A percentile compares a stretch with the other conserved stretches of the same genome.
phyloP scores from a whole-genome alignment of 768 basidiomycete genomes.

The Hemileccinum rubropunctum region DNA sequence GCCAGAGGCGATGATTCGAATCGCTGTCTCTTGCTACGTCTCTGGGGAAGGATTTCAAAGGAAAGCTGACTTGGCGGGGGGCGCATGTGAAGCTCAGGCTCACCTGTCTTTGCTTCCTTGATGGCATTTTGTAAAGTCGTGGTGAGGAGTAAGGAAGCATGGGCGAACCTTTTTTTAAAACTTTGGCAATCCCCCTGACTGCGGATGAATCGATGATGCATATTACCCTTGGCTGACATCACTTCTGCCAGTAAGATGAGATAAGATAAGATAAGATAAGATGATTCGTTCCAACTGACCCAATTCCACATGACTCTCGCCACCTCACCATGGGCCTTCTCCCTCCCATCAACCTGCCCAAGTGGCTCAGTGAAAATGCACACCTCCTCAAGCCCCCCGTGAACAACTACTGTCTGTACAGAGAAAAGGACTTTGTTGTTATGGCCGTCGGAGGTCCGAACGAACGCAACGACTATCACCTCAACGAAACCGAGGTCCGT shows the following conservation, averaged over 20 bases:
- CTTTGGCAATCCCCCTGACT: too few relatives aligned
- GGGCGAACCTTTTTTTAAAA: too few relatives aligned
- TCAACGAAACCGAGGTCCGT: slow-evolving; percentile 89
- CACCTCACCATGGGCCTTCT: slow-evolving; percentile 60
- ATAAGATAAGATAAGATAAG: slow-evolving; percentile 2
- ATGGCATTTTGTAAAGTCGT: not conserved
- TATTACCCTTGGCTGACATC: not conserved
- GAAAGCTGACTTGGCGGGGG: not conserved
- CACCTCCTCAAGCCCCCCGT: slow-evolving; percentile 87
- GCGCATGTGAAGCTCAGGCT: not conserved
- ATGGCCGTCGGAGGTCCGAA: slow-evolving; percentile 98
- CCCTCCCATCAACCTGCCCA: slow-evolving; percentile 84
- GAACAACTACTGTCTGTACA: slow-evolving; percentile 85
- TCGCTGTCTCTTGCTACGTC: not conserved
- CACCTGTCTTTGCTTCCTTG: not conserved
- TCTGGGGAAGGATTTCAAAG: not conserved
- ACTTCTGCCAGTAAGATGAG: too few relatives aligned
- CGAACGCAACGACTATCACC: slow-evolving; percentile 89
- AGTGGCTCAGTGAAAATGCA: slow-evolving; percentile 82
- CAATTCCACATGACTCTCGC: not conserved
- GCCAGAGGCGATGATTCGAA: not conserved
- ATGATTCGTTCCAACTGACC: too few relatives aligned
- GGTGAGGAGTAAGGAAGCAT: too few relatives aligned
- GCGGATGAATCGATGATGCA: too few relatives aligned
- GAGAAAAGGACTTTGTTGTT: slow-evolving; percentile 81